Evolutionary conservation across 495 filamentous ascomycete genomes (phyloP).

Genomic region (Penicillium macrosclerotiorum): DNA sequence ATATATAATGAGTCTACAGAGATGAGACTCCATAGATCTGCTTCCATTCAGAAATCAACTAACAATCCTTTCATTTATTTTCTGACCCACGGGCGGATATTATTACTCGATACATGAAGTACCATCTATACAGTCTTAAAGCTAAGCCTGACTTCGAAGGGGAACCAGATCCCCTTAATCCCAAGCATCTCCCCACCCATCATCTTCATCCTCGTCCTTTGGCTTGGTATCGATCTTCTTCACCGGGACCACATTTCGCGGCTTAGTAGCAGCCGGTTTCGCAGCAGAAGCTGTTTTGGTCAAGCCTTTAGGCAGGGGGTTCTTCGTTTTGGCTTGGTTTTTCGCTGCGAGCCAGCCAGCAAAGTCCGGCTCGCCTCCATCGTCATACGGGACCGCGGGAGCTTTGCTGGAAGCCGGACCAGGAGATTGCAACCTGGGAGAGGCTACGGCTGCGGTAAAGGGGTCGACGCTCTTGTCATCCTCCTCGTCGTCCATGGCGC

Average conservation of each 20-base stretch:
- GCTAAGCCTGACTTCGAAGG: too few relatives aligned
- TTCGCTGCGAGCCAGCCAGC: constrained; percentile 90
- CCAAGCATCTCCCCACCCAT: constrained; percentile 60
- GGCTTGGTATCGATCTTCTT: constrained; percentile 53
- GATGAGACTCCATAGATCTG: too few relatives aligned
- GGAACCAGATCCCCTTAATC: too few relatives aligned
- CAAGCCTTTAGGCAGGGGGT: constrained; percentile 74
- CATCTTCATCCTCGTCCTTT: constrained; percentile 47
- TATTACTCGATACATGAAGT: too few relatives aligned
- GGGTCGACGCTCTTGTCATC: constrained; percentile 51
- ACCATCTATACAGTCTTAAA: too few relatives aligned
- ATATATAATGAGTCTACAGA: too few relatives aligned
- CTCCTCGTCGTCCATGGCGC: constrained; percentile 64
- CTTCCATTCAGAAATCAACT: too few relatives aligned
- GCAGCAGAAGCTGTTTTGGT: constrained; percentile 48
- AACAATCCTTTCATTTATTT: too few relatives aligned
- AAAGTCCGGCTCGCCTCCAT: constrained; percentile 87
- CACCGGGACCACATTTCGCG: constrained; percentile 31
- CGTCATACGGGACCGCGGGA: constrained; percentile 61
- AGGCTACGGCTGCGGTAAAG: constrained; percentile 42
- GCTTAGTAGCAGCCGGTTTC: constrained; percentile 38
- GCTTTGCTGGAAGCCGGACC: constrained; percentile 28
- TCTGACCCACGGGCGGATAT: too few relatives aligned
- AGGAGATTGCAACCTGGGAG: constrained; percentile 31
- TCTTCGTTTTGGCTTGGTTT: constrained; percentile 67